These are phyloP conservation scores for Verticillium albo-atrum DNA, from an alignment of 2,329 filamentous ascomycete species.

Conservation along the genomic window DNA sequence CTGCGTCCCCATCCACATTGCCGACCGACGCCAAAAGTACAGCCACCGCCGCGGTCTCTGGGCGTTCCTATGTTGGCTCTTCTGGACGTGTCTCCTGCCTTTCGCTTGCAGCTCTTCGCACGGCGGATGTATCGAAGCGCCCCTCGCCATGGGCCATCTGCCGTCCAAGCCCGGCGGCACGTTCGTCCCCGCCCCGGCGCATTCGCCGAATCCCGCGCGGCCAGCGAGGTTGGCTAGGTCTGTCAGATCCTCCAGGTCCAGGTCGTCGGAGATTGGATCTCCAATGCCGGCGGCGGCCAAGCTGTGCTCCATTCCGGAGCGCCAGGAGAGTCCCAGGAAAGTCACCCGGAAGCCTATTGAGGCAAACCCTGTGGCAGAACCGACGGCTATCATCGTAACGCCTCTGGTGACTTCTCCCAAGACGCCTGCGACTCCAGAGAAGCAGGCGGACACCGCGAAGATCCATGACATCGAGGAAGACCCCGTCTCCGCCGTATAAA, in stretches of 20 bases:
- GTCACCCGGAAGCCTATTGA: not conserved
- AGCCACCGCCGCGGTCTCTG: not conserved
- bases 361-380: not conserved
- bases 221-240: not conserved
- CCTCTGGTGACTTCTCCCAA: not conserved
- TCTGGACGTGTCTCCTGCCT: not conserved
- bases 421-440: not conserved
- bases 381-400: not conserved
- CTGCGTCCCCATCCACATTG: not conserved
- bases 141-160: not conserved
- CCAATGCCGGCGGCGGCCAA: not conserved
- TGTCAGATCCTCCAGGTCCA: not conserved
- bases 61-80: not conserved
- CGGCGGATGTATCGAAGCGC: not conserved
- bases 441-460: not conserved
- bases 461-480: not conserved
- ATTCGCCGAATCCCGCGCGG: not conserved
- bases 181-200: not conserved
- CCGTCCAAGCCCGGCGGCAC: not conserved
- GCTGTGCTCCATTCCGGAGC: not conserved
- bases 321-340: not conserved
- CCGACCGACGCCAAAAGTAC: not conserved
- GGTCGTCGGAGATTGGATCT: not conserved
- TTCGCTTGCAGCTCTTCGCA: not conserved
- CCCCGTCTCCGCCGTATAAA: not conserved